Evolutionary conservation across 495 filamentous ascomycete species (phyloP).

Genomic region (Penicillium paradoxum): DNA sequence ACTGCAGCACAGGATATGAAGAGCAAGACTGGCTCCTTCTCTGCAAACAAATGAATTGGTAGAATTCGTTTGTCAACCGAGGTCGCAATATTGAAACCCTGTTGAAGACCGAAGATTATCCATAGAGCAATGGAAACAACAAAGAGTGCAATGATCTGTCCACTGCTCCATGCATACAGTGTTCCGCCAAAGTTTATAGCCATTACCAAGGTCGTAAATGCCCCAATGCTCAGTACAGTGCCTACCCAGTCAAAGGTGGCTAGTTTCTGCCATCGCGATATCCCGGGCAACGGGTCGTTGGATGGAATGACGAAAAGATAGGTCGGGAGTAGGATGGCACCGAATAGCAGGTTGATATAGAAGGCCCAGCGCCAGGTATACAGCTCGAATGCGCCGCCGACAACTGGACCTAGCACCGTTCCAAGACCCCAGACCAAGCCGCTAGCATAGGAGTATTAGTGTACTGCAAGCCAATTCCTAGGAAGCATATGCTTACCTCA

Average conservation of each 20-base stretch:
- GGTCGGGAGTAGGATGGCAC: conserved; percentile 45
- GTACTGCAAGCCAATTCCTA: neutral
- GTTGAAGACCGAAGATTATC: conserved; percentile 33
- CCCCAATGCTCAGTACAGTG: conserved; percentile 21
- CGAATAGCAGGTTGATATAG: conserved; percentile 52
- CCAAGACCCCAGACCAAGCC: conserved; percentile 44
- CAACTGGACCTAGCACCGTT: conserved; percentile 36
- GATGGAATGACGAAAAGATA: conserved; percentile 52
- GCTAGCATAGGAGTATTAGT: neutral
- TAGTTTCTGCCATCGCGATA: conserved; percentile 31
- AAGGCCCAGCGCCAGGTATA: conserved; percentile 42
- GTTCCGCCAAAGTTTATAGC: conserved; percentile 30
- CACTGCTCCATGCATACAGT: conserved; percentile 26
- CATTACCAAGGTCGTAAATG: conserved; percentile 23
- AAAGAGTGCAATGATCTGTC: conserved; percentile 21
- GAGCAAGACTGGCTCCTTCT: conserved; percentile 36
- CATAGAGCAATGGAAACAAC: conserved; percentile 18
- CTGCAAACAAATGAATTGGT: conserved; percentile 41
- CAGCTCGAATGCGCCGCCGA: conserved; percentile 37
- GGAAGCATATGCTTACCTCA: conserved; percentile 13
- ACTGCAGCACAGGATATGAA: conserved; percentile 34
- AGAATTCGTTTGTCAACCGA: conserved; percentile 40
- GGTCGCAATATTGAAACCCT: conserved; percentile 48
- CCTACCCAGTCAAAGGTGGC: conserved; percentile 30
- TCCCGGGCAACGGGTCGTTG: conserved; percentile 38